Base-by-base conservation (phyloP, 495 filamentous ascomycete species). In the Tuber brumale region DNA sequence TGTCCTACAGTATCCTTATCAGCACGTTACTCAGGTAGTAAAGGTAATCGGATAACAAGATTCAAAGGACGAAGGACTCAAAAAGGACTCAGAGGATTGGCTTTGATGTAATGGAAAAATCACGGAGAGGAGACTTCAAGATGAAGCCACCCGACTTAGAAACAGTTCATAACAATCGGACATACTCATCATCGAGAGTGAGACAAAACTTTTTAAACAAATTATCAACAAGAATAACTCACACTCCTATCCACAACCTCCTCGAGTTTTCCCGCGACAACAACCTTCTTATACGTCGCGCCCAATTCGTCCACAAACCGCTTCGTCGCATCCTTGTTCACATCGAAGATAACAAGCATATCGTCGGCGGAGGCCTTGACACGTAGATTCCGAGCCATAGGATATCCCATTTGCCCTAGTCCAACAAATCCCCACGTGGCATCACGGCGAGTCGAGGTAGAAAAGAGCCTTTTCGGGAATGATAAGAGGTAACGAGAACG, bases 311-410 rank as follows among this genome's bases (percentile, higher is more conserved):
- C 80, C 19, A 87, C 86, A 79, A 95, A 91, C 75, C 85, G 86
- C 72, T 87, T 83, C 23, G 87, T 86, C 1, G 89, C 87, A 66
- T 87, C 86, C 39, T 85, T 83, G 79, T 95, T 95, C 79, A 94
- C 89, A 82, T 97, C 93, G 75, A 90, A 92, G 31, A 97, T 83
- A 37, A 89, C 85, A 23, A 97, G 76, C 3, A 86, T 91, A 82
- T 96, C 93, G 35, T 84, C 85, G 2, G 88, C 86, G 6, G 92
- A 86, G 16, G 95, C 89, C 81, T 94, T 95, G 41, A 89, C 86
- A 77, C 92, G 91, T 1, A 97, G 86, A 80, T 95, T 97, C 83
- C 88, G 89, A n/a, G 93, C 93, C 93, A 97, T 96, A 79, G 92
- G 90, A 75, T 92, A 95, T 3, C 90, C 93, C 93, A 97, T 97